Evolutionary conservation across 2,329 filamentous ascomycete genomes (phyloP), one percentile per base, ranked within the genome.

Genomic region (Arthrobotrys sinensis): DNA sequence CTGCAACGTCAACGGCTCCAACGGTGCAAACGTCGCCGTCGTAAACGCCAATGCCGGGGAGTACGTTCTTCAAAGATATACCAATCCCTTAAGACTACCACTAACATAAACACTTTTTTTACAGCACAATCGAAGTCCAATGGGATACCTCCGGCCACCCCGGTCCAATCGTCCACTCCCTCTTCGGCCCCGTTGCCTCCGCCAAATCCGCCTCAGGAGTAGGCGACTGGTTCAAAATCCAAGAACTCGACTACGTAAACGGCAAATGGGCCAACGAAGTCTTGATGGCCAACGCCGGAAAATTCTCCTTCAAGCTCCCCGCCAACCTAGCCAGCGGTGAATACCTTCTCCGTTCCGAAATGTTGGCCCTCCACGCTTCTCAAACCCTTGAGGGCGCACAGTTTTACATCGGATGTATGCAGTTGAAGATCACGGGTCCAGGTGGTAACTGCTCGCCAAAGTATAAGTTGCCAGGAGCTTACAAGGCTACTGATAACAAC

Each of bases 121-220:
- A 36, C 43, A 78, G 75, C 67, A 72, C 75, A 45, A 78, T 78
- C 62, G 38, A 72, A 50, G 84, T 85, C 32, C 82, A 83, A 55
- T 85, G 84, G 84, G 84, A 85, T 64, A 71, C 79, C 8, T 86
- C 84, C 14, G 79, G 80, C 10, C 84, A 85, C 69, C 84, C 84
- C 12, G 84, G 84, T 4, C 84, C 84, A 6, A 85, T 85, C 69
- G 83, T 83, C 43, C 84, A 87, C 57, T 84, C 87, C 62, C 80
- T 83, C 46, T 81, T 81, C 55, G 82, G 83, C 7, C 83, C 82
- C 6, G 82, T 83, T 8, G 71, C 64, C 36, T 75, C 80, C 65
- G 83, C 81, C 14, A 76, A 81, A 11, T 71, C 66, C 24, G 82
- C 81, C 14, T 82, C 82, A 16, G 82, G 83, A 21, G 64, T 83